Percentiles rank a stretch among this genome's conserved stretches.
Evolutionary conservation across 768 basidiomycete genomes (phyloP).

Genomic region (Lentinula sp.): DNA sequence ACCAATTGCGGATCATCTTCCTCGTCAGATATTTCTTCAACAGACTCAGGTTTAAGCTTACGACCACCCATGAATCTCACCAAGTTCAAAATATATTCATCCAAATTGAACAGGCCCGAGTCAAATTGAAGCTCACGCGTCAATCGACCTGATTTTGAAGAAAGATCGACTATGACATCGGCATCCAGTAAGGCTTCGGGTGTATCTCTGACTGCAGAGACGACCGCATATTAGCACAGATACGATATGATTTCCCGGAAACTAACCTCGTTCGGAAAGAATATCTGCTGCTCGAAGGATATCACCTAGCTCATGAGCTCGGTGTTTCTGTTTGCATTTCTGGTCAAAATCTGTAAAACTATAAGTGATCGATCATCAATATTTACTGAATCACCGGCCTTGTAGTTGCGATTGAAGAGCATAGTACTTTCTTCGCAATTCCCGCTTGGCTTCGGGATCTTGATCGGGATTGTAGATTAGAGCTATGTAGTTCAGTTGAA

Average conservation of each 20-base stretch:
- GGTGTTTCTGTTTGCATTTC: conserved; percentile 22
- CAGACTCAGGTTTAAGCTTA: conserved; percentile 40
- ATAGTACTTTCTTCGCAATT: conserved; percentile 69
- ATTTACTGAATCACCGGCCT: conserved; percentile 46
- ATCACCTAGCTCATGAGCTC: conserved; percentile 48
- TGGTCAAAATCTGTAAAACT: conserved; percentile 25
- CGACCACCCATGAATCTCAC: conserved; percentile 72
- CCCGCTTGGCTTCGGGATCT: conserved; percentile 72
- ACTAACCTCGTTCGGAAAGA: conserved; percentile 56
- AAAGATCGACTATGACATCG: conserved; percentile 49
- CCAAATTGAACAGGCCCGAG: conserved; percentile 82
- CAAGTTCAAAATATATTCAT: conserved; percentile 80
- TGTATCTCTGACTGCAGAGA: conserved; percentile 60
- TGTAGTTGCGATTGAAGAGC: conserved; percentile 54
- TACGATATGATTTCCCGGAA: conserved; percentile 5
- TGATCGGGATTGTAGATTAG: conserved; percentile 75
- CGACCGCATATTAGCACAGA: neutral
- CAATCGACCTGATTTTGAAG: conserved; percentile 74
- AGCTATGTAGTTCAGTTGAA: neutral
- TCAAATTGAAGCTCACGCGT: conserved; percentile 87
- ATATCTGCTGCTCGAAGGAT: conserved; percentile 51
- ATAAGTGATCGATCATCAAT: conserved; percentile 21
- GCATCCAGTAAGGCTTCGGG: conserved; percentile 92
- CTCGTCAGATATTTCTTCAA: conserved; percentile 40
- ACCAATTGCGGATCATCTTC: conserved; percentile 26